Evolutionary conservation across 192 early-diverging fungal genomes (phyloP).

Genomic region (Mortierella antarctica): DNA sequence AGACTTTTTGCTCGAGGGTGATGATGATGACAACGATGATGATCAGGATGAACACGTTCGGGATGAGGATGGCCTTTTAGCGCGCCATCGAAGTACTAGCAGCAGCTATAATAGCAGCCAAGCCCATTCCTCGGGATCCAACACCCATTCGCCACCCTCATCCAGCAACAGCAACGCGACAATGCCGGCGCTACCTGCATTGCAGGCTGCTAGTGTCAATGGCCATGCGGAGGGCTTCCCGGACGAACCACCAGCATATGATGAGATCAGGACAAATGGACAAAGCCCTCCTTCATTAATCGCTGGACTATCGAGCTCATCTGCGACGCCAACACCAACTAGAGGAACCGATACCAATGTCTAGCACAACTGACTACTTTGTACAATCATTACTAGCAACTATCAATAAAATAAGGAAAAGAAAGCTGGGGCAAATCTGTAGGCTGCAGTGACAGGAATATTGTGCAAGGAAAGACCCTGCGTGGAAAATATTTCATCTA

Average conservation of each 20-base stretch:
- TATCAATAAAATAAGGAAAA: too few relatives aligned
- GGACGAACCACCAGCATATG: constrained; percentile 48
- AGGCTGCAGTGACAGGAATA: too few relatives aligned
- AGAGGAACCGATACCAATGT: not conserved
- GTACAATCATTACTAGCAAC: too few relatives aligned
- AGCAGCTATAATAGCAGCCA: constrained; percentile 2
- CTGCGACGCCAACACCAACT: not conserved
- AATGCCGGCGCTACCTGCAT: not conserved
- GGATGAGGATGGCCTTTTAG: constrained; percentile 44
- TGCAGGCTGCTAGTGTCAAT: not conserved
- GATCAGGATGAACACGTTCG: constrained; percentile 17
- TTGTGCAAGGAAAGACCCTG: too few relatives aligned
- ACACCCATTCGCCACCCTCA: not conserved
- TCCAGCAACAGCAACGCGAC: constrained; percentile 1
- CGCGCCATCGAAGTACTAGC: constrained; percentile 22
- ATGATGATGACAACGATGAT: constrained; percentile 42
- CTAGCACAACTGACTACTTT: too few relatives aligned
- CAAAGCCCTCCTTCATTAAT: constrained; percentile 14
- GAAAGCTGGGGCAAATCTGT: too few relatives aligned
- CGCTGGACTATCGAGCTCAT: constrained; percentile 20
- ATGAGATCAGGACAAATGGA: constrained; percentile 29
- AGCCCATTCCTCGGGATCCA: constrained; percentile 8
- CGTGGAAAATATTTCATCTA: too few relatives aligned
- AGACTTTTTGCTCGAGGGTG: constrained; percentile 43
- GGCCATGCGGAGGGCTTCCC: constrained; percentile 13